These are phyloP conservation scores for Alternaria alternata DNA, from an alignment of 2,329 filamentous ascomycete genomes.

Conservation along the genomic window DNA sequence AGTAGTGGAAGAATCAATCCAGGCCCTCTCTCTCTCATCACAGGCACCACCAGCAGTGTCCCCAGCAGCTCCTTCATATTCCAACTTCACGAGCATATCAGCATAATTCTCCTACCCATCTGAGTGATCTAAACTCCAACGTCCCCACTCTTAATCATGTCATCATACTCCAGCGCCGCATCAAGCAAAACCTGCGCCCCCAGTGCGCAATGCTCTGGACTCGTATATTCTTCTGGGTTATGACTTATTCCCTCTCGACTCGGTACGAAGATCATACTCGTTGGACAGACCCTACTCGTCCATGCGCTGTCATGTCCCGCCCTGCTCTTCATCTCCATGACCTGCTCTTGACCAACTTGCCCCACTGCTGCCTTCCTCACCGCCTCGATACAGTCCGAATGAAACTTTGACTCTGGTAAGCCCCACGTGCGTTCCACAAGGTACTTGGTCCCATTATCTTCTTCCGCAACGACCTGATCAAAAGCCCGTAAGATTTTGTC, in stretches of 20 bases:
- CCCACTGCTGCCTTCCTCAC: slow-evolving; percentile 29
- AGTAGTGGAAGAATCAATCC: background rate
- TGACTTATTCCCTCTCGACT: slow-evolving; percentile 55
- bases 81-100: too few relatives aligned
- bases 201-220: slow-evolving; percentile 54
- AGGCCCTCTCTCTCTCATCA: background rate
- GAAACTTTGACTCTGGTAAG: slow-evolving; percentile 36
- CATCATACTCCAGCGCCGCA: slow-evolving; percentile 15
- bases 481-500: slow-evolving; percentile 19
- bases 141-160: background rate
- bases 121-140: background rate
- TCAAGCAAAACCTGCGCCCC: slow-evolving; percentile 59
- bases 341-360: slow-evolving; percentile 25
- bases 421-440: slow-evolving; percentile 36
- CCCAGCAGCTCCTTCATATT: too few relatives aligned
- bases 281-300: slow-evolving; percentile 39
- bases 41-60: background rate
- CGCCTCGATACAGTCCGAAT: slow-evolving; percentile 30
- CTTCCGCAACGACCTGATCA: slow-evolving; percentile 20
- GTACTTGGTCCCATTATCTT: slow-evolving; percentile 34
- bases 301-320: slow-evolving; percentile 41
- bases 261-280: slow-evolving; percentile 57
- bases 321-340: slow-evolving; percentile 40
- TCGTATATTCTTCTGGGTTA: slow-evolving; percentile 55
- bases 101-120: background rate